Percentiles rank a stretch among this genome's conserved stretches.
phyloP scores from a whole-genome alignment of 192 early-diverging fungal genomes.

The Entrophospora sp. region DNA sequence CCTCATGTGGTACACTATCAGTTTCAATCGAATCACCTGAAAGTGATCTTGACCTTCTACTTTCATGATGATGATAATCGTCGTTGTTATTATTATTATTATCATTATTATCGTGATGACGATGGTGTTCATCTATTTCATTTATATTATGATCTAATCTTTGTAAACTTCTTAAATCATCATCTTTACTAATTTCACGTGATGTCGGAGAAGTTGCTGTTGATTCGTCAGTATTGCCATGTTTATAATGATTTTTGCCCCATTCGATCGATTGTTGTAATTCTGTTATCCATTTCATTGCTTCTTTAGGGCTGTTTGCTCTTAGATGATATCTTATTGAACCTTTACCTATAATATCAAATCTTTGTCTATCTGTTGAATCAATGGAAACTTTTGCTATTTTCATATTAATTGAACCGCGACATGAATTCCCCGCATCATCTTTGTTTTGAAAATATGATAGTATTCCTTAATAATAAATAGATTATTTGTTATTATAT shows the following conservation, averaged over 20 bases:
- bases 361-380: conserved; percentile 56
- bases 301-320: conserved; percentile 55
- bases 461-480: conserved; percentile 49
- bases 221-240: not conserved
- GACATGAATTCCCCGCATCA: conserved; percentile 66
- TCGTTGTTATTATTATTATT: no score
- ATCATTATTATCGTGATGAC: no score
- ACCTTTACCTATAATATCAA: conserved; percentile 73
- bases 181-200: not conserved
- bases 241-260: conserved; percentile 33
- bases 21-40: conserved; percentile 11
- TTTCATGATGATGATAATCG: no score
- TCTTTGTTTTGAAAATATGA: conserved; percentile 76
- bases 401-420: conserved; percentile 70
- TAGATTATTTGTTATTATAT: no score
- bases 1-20: conserved; percentile 29
- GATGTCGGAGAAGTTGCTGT: conserved; percentile 22
- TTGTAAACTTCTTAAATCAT: not conserved
- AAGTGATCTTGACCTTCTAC: conserved; percentile 5
- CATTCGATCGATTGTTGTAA: conserved; percentile 72
- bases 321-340: conserved; percentile 63
- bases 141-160: not conserved
- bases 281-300: conserved; percentile 75
- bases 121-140: no score
- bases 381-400: conserved; percentile 59